These are phyloP conservation scores for Baudoinia panamericana DNA, from an alignment of 495 filamentous ascomycete species.

Conservation along the genomic window DNA sequence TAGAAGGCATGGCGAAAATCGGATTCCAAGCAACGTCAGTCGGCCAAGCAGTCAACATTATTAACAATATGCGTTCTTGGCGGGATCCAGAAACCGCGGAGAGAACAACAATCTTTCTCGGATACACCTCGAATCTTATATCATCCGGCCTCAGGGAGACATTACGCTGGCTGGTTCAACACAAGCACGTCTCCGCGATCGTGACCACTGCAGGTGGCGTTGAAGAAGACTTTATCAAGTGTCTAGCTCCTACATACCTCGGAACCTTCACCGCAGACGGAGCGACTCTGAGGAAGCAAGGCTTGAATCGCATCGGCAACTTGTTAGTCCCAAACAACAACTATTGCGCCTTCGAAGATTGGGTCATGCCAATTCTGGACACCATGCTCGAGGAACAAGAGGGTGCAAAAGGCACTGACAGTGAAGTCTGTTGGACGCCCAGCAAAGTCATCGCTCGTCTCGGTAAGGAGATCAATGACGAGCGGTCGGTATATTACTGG, in stretches of 20 bases:
- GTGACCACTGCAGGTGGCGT: conserved; percentile 95
- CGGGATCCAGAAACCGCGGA: conserved; percentile 57
- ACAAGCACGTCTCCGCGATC: conserved; percentile 78
- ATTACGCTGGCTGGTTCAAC: conserved; percentile 80
- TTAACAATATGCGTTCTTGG: conserved; percentile 87
- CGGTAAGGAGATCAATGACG: conserved; percentile 83
- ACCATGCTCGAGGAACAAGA: conserved; percentile 88
- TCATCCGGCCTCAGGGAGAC: conserved; percentile 88
- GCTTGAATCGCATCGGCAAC: conserved; percentile 91
- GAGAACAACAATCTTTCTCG: conserved; percentile 84
- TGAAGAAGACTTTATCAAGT: conserved; percentile 98
- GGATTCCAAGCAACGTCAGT: conserved; percentile 88
- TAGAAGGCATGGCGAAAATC: conserved; percentile 69
- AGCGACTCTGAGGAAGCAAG: conserved; percentile 60
- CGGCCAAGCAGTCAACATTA: conserved; percentile 68
- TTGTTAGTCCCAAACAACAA: conserved; percentile 93
- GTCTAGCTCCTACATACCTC: conserved; percentile 83
- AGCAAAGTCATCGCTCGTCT: conserved; percentile 73
- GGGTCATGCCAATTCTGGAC: conserved; percentile 85
- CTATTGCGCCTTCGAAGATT: conserved; percentile 95
- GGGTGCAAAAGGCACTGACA: conserved; percentile 45
- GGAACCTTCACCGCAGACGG: conserved; percentile 68
- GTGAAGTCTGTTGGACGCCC: conserved; percentile 77
- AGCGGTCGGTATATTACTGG: conserved; percentile 85
- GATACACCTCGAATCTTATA: conserved; percentile 93